Evolutionary conservation across 1,139 yeast species (phyloP), one percentile per base, ranked within the genome.

Genomic region (Lodderomyces parapsilosis): DNA sequence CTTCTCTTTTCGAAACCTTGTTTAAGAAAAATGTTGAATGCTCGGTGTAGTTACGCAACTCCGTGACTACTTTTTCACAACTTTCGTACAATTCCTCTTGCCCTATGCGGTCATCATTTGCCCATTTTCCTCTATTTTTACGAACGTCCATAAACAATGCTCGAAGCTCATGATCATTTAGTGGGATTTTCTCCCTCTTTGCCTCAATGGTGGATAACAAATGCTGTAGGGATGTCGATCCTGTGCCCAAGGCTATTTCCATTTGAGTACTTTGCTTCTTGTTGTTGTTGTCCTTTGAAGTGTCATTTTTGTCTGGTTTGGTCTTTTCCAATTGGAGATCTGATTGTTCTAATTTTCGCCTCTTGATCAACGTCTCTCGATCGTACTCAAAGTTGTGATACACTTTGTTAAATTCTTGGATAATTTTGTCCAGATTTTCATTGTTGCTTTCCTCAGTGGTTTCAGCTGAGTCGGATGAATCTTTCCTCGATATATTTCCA

Each of bases 41-140:
- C 58, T 93, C 98, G 0, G 99, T 93, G 53, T 86, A 89, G 9
- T 94, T 89, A 57, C 99, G 76, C 35, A 94, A 69, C 56, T 94
- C 99, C 49, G 83, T 68, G 0, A 91, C 93, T 1, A 93, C 99
- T 58, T 89, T 91, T 57, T 94, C 99, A 55, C 97, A 93, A 0
- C 97, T 96, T 54, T 94, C 99, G 57, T 93, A 94, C 14, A 94
- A 73, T 60, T 94, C 99, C 60, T 94, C 99, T 62, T 94, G 99
- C 3, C 99, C 99, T 34, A 93, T 83, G 49, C 88, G 76, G 47
- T 91, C 96, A 59, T 93, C 97, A 48, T 88, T 88, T 20, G 85
- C 96, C 99, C 99, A 94, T 63, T 94, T 93, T 0, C 98, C 95
- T 51, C 98, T 74, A 58, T 91, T 91, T 55, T 91, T 93, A 40